A percentile compares a stretch with the other conserved stretches of the same genome.
Evolutionary conservation across 352 stramenopile genomes (phyloP).

Genomic region (Phytopythium kandeliae): DNA sequence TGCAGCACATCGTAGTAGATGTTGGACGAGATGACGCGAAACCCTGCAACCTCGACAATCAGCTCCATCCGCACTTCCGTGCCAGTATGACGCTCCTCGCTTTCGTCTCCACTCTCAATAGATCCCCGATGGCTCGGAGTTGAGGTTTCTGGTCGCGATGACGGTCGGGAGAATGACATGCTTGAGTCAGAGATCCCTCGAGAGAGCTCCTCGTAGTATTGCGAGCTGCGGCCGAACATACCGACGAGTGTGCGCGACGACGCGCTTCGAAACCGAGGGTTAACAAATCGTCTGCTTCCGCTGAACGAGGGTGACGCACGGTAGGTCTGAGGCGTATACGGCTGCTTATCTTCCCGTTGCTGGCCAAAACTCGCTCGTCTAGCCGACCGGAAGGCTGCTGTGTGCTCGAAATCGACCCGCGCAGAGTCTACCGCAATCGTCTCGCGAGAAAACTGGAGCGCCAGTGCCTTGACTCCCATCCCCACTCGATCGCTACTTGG

Average conservation of each 20-base stretch:
- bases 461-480: constrained; percentile 34
- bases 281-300: neutral
- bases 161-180: constrained; percentile 1
- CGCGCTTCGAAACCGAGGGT: constrained; percentile 27
- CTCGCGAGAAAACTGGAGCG: constrained; percentile 49
- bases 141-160: constrained; percentile 2
- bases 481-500: neutral
- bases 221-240: constrained; percentile 23
- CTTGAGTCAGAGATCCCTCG: constrained; percentile 7
- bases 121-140: constrained; percentile 1
- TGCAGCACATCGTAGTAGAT: constrained; percentile 74
- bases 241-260: constrained; percentile 32
- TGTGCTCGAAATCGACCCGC: constrained; percentile 29
- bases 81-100: constrained; percentile 7
- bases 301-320: constrained; percentile 4
- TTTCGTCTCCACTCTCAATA: constrained; percentile 1
- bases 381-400: neutral
- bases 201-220: neutral
- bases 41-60: constrained; percentile 62
- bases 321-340: neutral
- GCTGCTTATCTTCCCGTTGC: neutral
- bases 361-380: constrained; percentile 7
- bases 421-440: constrained; percentile 34
- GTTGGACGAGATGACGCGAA: constrained; percentile 78
- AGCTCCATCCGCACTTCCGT: constrained; percentile 54